Evolutionary conservation across 305 asterid genomes (phyloP).

Genomic region (Caryopteris hybrid): DNA sequence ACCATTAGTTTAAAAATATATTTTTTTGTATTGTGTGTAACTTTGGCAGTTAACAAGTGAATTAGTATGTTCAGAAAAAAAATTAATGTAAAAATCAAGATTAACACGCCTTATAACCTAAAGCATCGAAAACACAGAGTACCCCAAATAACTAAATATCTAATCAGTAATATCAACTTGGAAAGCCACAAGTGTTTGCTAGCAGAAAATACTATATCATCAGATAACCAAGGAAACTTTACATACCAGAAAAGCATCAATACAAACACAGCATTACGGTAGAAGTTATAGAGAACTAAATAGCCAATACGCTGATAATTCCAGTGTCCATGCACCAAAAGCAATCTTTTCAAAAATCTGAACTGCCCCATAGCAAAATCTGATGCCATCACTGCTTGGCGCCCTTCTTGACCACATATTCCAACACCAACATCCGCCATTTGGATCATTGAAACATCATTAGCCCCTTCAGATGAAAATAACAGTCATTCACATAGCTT

Average conservation of each 20-base stretch:
- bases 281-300: slow-evolving; percentile 84
- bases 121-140: not conserved
- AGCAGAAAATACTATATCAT: not conserved
- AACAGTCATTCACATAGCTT: slow-evolving; percentile 9
- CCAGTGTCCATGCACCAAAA: slow-evolving; percentile 99
- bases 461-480: slow-evolving; percentile 59
- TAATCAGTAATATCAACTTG: not conserved
- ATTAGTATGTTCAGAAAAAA: not conserved
- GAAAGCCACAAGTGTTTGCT: not conserved
- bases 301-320: slow-evolving; percentile 92
- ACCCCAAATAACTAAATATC: slow-evolving; percentile 3
- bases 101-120: slow-evolving; percentile 6
- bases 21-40: not conserved
- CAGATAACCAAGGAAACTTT: slow-evolving; percentile 10
- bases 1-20: slow-evolving; percentile 14
- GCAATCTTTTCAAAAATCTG: slow-evolving; percentile 74
- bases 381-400: slow-evolving; percentile 98
- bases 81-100: not conserved
- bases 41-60: not conserved
- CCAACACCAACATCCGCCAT: slow-evolving; percentile 99
- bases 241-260: slow-evolving; percentile 92
- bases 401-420: slow-evolving; percentile 96
- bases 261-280: slow-evolving; percentile 93
- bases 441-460: slow-evolving; percentile 99
- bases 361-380: slow-evolving; percentile 98